Conservation (phyloP, 306 rosid species). For the Parietaria judaica region DNA sequence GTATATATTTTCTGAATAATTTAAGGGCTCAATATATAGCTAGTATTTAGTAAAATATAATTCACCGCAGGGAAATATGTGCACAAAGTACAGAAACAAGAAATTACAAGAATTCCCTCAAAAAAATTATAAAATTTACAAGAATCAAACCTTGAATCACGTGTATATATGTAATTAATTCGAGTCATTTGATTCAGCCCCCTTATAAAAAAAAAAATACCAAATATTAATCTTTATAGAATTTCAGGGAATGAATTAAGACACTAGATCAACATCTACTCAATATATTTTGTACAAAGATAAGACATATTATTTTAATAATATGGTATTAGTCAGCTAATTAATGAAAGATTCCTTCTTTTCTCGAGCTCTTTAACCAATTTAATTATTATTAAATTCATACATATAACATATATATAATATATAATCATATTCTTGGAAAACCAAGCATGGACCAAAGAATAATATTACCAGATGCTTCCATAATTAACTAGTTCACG, state of each 20-base stretch:
- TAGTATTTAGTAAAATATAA: no score
- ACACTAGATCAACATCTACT: background rate
- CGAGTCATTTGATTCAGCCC: background rate
- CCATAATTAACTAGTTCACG: slow-evolving; percentile 33
- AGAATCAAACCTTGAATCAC: background rate
- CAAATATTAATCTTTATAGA: background rate
- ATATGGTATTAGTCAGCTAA: background rate
- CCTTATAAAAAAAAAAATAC: background rate
- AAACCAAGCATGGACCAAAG: slow-evolving; percentile 20
- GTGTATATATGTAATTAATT: background rate
- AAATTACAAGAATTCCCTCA: background rate
- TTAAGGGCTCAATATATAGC: no score
- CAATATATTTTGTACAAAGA: background rate
- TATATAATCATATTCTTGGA: slow-evolving; percentile 10
- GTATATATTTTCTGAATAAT: no score
- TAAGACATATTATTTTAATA: background rate
- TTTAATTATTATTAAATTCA: background rate
- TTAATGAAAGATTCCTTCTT: slow-evolving; percentile 41
- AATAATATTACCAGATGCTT: slow-evolving; percentile 36
- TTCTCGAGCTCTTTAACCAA: slow-evolving; percentile 10
- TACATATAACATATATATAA: background rate
- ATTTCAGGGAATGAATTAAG: slow-evolving; percentile 10
- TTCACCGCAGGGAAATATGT: no score
- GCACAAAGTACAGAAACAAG: background rate
- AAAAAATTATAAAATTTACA: background rate